Evolutionary conservation across 1,139 yeast species (phyloP).

Genomic region (Yamadazyma kanchanaburiensis): DNA sequence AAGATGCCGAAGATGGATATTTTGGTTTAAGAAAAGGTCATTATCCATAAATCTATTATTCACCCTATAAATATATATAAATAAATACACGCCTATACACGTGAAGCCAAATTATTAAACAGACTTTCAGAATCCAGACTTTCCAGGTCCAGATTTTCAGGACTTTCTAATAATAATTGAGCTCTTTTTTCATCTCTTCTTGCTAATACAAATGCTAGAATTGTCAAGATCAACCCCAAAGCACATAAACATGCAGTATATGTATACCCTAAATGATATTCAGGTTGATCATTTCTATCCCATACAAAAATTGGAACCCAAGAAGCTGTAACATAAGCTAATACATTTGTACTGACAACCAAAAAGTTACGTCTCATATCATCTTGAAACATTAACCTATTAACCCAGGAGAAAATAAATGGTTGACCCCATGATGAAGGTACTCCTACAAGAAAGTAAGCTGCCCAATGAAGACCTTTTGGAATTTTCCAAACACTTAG

Average conservation of each 20-base stretch:
- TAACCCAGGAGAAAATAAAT: constrained; percentile 55
- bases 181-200: constrained; percentile 43
- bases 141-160: no score
- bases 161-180: no score
- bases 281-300: constrained; percentile 49
- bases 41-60: constrained; percentile 24
- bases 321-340: constrained; percentile 52
- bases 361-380: constrained; percentile 50
- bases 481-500: constrained; percentile 48
- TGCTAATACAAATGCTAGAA: constrained; percentile 26
- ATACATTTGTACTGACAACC: constrained; percentile 47
- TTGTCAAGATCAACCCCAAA: constrained; percentile 39
- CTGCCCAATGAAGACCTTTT: constrained; percentile 44
- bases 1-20: constrained; percentile 41
- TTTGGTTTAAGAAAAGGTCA: constrained; percentile 39
- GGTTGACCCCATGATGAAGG: constrained; percentile 46
- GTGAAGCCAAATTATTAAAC: no score
- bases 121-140: no score
- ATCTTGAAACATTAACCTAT: constrained; percentile 40
- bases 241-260: constrained; percentile 45
- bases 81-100: no score
- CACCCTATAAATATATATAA: neutral
- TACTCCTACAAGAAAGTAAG: constrained; percentile 44
- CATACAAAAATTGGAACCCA: constrained; percentile 47
- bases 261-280: constrained; percentile 46